Evolutionary conservation across 495 filamentous ascomycete genomes (phyloP), one percentile per base, ranked within the genome.

Genomic region (Aspergillus nanangensis): DNA sequence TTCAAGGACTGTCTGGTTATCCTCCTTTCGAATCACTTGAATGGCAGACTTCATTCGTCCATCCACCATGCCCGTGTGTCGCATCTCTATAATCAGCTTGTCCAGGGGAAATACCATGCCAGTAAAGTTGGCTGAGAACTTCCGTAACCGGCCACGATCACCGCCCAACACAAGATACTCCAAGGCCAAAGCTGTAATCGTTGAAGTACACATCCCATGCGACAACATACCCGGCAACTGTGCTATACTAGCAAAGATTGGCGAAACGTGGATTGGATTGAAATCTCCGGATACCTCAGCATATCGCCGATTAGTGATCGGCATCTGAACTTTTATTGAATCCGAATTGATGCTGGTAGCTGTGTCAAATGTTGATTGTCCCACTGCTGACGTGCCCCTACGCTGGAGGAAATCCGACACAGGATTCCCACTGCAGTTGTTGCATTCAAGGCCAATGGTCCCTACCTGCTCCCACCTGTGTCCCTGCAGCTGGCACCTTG

Each of bases 81-180:
- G 20, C 1, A 71, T 15, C 7, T 50, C 25, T 5, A 72, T 48
- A 9, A 57, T 31, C 9, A 72, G 38, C 17, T 48, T 50, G 20
- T 74, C 69, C 8, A 55, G 50, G 0, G 67, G 61, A 20, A 64
- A 47, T 15, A 72, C 67, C 65, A 71, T 72, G 3, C 51, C 59
- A 0, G 41, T 48, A 22, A 74, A 74, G 0, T 31, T 51, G 11
- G 55, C 45, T 5, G 44, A 49, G 32, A 60, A 71, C 1, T 47
- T 38, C 3, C 57, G 55, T 8, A 71, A 36, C 2, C 61, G 46
- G 2, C 13, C n/a, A 1, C 45, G 31, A 24, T 59, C 41, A 2
- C 48, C 49, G 8, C 53, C 40, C 2, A 50, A 39, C 1, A 50
- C 50, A 5, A 56, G 37, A 15, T 53, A 46, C 40, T 62, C 61